phyloP scores from a whole-genome alignment of 164 flowering plant genomes.

The Aristolochia fimbriata region DNA sequence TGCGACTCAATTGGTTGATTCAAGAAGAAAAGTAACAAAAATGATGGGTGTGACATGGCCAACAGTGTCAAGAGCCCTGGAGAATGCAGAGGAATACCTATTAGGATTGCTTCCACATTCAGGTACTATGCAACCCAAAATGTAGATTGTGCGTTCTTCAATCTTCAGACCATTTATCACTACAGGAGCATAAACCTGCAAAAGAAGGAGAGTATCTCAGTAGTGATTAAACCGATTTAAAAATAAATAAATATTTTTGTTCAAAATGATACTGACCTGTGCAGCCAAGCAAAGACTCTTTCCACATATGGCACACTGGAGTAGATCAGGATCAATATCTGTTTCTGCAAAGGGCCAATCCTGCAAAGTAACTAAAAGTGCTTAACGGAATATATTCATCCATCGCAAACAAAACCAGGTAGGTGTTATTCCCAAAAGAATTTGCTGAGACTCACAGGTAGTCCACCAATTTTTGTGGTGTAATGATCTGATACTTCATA shows the following conservation, averaged over 20 bases:
- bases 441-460: slow-evolving; percentile 28
- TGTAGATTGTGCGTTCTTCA: slow-evolving; percentile 61
- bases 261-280: slow-evolving; percentile 42
- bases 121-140: slow-evolving; percentile 57
- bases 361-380: slow-evolving; percentile 21
- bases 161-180: slow-evolving; percentile 23
- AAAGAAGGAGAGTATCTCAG: neutral
- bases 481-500: slow-evolving; percentile 65
- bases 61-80: too few species aligned
- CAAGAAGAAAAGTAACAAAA: neutral
- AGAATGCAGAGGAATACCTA: slow-evolving; percentile 26
- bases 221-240: neutral
- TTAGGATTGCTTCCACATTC: slow-evolving; percentile 39
- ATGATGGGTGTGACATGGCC: neutral
- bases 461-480: slow-evolving; percentile 84
- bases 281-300: slow-evolving; percentile 48
- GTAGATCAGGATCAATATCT: slow-evolving; percentile 22
- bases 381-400: too few species aligned
- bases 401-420: too few species aligned
- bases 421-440: too few species aligned
- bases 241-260: neutral
- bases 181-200: slow-evolving; percentile 77
- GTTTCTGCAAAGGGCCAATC: slow-evolving; percentile 54
- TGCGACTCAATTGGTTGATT: neutral
- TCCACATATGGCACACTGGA: slow-evolving; percentile 50